Conservation (phyloP, 805 yeast genomes). For the Suhomyces prunicola region DNA sequence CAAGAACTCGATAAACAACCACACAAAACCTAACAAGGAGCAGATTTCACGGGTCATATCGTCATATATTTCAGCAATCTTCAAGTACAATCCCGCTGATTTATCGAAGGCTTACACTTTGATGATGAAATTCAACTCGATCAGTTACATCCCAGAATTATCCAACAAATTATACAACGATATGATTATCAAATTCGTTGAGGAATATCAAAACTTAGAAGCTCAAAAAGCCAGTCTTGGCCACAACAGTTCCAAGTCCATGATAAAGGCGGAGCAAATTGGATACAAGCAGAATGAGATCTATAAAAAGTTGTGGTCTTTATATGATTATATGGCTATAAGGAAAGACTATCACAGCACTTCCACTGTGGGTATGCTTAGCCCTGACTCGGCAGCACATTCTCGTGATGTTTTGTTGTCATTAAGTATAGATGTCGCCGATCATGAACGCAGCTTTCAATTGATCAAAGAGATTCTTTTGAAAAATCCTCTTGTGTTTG, state of each 20-base stretch:
- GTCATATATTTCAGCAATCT: conserved; percentile 26
- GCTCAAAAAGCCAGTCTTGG: conserved; percentile 3
- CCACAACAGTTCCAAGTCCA: background rate
- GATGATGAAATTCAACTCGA: conserved; percentile 24
- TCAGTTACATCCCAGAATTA: conserved; percentile 36
- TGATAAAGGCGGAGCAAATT: background rate
- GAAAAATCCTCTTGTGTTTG: conserved; percentile 27
- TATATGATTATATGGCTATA: conserved; percentile 33
- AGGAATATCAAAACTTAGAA: conserved; percentile 17
- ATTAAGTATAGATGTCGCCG: conserved; percentile 31
- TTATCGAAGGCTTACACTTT: conserved; percentile 23
- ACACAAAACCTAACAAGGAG: conserved; percentile 13
- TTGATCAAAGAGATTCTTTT: conserved; percentile 34
- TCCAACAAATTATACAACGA: conserved; percentile 27
- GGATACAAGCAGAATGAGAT: background rate
- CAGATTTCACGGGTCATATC: conserved; percentile 43
- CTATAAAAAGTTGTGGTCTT: conserved; percentile 23
- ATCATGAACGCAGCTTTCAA: conserved; percentile 32
- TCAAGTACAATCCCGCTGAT: conserved; percentile 6
- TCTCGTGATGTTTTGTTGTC: conserved; percentile 32
- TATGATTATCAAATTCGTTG: conserved; percentile 25
- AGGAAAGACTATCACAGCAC: conserved; percentile 32
- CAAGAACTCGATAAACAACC: conserved; percentile 22
- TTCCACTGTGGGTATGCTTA: conserved; percentile 4
- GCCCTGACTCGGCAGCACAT: background rate